A percentile compares a stretch with the other conserved stretches of the same genome.
These are phyloP conservation scores for Wolfiporia cocos DNA, from an alignment of 1,284 basidiomycete genomes.

Conservation along the genomic window DNA sequence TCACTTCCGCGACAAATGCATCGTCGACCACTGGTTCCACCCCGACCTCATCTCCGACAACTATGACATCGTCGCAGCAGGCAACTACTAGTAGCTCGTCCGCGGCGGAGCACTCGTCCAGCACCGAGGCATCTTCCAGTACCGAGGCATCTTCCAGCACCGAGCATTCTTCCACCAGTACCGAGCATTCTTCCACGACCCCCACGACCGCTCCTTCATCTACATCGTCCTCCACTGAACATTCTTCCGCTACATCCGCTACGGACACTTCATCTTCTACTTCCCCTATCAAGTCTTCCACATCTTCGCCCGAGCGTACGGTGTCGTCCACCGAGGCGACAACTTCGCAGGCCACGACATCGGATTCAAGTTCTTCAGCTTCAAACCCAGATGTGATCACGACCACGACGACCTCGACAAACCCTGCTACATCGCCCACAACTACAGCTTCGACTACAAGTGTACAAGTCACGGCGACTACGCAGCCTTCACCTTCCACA, in stretches of 20 bases:
- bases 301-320: background rate
- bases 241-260: background rate
- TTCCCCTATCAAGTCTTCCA: background rate
- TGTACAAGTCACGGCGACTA: background rate
- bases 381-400: background rate
- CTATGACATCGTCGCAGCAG: no score
- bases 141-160: background rate
- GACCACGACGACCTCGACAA: background rate
- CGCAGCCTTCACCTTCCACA: background rate
- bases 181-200: background rate
- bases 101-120: no score
- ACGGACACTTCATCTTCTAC: background rate
- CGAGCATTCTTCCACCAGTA: background rate
- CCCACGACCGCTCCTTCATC: background rate
- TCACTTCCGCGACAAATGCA: conserved; percentile 3
- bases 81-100: no score
- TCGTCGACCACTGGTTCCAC: background rate
- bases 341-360: background rate
- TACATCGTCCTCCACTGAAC: no score
- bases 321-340: background rate
- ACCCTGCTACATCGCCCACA: background rate
- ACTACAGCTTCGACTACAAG: background rate
- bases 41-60: no score
- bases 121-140: background rate
- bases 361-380: background rate